Evolutionary conservation across 139 green algal genomes (phyloP).

Genomic region (Coelastrella sp.): DNA sequence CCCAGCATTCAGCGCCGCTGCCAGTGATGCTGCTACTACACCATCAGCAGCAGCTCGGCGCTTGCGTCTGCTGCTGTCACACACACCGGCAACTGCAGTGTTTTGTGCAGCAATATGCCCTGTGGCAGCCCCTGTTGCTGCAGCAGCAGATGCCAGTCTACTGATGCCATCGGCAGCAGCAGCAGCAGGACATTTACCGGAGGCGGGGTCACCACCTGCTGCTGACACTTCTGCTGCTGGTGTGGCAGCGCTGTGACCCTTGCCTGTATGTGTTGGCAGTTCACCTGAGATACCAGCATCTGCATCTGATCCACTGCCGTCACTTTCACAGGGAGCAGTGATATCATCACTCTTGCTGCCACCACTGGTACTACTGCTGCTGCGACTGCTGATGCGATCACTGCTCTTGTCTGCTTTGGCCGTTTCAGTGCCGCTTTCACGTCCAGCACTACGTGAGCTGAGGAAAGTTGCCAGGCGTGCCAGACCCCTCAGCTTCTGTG

Average conservation of each 20-base stretch:
- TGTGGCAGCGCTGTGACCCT: too few species aligned
- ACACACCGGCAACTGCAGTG: neutral
- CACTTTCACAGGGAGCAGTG: neutral
- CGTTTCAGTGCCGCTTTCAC: neutral
- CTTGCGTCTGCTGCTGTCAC: neutral
- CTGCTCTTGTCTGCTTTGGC: neutral
- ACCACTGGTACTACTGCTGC: neutral
- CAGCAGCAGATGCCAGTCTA: too few species aligned
- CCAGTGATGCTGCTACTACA: neutral
- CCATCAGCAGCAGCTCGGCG: neutral
- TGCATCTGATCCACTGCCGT: neutral
- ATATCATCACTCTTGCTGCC: neutral
- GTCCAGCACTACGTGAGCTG: neutral
- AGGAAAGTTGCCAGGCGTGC: neutral
- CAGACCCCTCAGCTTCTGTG: neutral
- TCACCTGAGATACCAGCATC: neutral
- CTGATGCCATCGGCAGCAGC: too few species aligned
- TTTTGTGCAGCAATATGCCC: too few species aligned
- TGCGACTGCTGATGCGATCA: neutral
- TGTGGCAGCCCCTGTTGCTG: too few species aligned
- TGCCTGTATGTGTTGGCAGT: too few species aligned
- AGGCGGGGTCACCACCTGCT: too few species aligned
- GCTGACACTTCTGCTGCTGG: too few species aligned
- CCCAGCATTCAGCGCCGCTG: neutral
- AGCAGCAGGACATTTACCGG: too few species aligned